Evolutionary conservation across 2,329 filamentous ascomycete genomes (phyloP).

Genomic region (Penicillium janthinellum): DNA sequence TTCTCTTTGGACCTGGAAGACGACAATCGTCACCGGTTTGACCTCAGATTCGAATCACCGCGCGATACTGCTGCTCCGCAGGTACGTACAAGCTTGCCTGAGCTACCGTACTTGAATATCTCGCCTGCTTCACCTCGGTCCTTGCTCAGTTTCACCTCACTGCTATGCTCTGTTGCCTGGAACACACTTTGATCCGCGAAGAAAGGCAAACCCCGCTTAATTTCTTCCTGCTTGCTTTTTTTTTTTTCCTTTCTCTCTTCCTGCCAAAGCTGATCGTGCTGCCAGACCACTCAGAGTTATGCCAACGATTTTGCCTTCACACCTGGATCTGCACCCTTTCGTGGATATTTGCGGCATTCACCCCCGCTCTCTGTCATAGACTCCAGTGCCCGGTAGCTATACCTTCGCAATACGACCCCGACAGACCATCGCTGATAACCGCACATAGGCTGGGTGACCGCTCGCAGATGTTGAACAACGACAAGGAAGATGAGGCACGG

Average conservation of each 20-base stretch:
- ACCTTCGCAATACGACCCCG: conserved; percentile 6
- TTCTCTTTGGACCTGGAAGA: not conserved
- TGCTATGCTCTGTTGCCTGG: not conserved
- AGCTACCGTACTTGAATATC: not conserved
- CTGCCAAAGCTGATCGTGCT: conserved; percentile 5
- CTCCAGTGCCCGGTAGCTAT: conserved; percentile 18
- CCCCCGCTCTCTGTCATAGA: conserved; percentile 14
- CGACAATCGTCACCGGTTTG: not conserved
- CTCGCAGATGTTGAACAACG: conserved; percentile 22
- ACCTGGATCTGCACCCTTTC: conserved; percentile 14
- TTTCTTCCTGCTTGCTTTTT: not conserved
- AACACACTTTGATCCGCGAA: not conserved
- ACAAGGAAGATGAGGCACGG: conserved; percentile 24
- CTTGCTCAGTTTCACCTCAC: not conserved
- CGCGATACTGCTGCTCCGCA: conserved; percentile 7
- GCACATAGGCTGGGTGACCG: conserved; percentile 14
- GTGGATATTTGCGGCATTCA: conserved; percentile 17
- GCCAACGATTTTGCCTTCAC: conserved; percentile 14
- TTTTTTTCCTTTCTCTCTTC: not conserved
- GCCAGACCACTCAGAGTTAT: conserved; percentile 25
- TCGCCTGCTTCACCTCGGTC: not conserved
- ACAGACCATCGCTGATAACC: conserved; percentile 16
- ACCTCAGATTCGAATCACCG: not conserved
- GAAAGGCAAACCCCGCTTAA: not conserved
- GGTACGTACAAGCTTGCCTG: conserved; percentile 10